Evolutionary conservation across 768 basidiomycete genomes (phyloP).

Genomic region (Lentinula boryana): DNA sequence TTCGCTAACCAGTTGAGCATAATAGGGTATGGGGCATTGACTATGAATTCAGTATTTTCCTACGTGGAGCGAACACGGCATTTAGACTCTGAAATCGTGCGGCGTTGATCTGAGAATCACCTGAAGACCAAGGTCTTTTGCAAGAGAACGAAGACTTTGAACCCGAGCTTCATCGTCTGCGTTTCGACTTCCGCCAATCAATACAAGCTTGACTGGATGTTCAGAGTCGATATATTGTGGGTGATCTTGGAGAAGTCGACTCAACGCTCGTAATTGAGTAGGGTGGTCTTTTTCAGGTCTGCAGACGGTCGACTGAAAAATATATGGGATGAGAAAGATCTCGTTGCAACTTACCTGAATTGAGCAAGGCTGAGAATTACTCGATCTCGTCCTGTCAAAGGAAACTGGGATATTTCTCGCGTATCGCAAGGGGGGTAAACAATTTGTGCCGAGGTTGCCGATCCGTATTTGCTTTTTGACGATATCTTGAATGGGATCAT

Average conservation of each 20-base stretch:
- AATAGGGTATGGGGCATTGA: slow-evolving; percentile 75
- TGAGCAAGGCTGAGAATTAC: slow-evolving; percentile 87
- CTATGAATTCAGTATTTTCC: slow-evolving; percentile 68
- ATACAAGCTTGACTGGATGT: slow-evolving; percentile 49
- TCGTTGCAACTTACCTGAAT: slow-evolving; percentile 62
- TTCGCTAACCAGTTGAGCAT: slow-evolving; percentile 67
- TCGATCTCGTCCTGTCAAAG: slow-evolving; percentile 47
- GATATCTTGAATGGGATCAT: background rate
- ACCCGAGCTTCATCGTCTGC: slow-evolving; percentile 68
- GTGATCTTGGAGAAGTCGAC: slow-evolving; percentile 46
- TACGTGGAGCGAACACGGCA: slow-evolving; percentile 20
- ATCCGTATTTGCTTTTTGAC: background rate
- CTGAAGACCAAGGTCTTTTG: slow-evolving; percentile 56
- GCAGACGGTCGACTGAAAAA: background rate
- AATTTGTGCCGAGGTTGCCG: slow-evolving; percentile 29
- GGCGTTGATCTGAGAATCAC: slow-evolving; percentile 29
- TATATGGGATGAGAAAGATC: background rate
- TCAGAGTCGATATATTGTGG: slow-evolving; percentile 40
- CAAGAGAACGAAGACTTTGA: slow-evolving; percentile 48
- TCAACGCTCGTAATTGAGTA: slow-evolving; percentile 69
- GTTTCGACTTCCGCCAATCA: slow-evolving; percentile 86
- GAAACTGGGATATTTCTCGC: slow-evolving; percentile 53
- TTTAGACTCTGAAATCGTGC: background rate
- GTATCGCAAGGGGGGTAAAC: slow-evolving; percentile 96
- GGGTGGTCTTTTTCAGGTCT: slow-evolving; percentile 95